A percentile compares a stretch with the other conserved stretches of the same genome.
phyloP scores from a whole-genome alignment of 2,329 filamentous ascomycete species.

The Amphichorda felina region DNA sequence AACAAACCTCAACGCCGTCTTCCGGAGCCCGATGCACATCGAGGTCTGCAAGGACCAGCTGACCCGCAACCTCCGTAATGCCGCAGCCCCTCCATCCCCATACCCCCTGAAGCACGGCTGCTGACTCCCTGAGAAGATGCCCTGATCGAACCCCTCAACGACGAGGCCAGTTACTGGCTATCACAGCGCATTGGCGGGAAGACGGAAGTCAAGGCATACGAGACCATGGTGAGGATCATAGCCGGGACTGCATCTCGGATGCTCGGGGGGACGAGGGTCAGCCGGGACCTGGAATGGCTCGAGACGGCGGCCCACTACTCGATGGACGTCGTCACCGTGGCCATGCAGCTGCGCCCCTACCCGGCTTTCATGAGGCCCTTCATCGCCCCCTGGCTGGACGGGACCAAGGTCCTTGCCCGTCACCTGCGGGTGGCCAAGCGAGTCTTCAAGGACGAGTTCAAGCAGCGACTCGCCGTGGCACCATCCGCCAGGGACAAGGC shows the following conservation, averaged over 20 bases:
- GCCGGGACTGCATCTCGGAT: slow-evolving; percentile 3
- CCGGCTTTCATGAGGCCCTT: slow-evolving; percentile 6
- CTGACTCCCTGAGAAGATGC: no score
- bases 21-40: slow-evolving; percentile 4
- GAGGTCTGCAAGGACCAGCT: slow-evolving; percentile 3
- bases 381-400: slow-evolving; percentile 2
- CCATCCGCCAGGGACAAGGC: no score
- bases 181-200: slow-evolving; percentile 3
- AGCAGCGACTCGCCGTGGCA: no score
- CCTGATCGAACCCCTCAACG: slow-evolving; percentile 31
- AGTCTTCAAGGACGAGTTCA: slow-evolving; percentile 1
- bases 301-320: slow-evolving; percentile 3
- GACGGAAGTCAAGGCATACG: not conserved
- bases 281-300: slow-evolving; percentile 5
- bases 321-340: slow-evolving; percentile 2
- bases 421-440: slow-evolving; percentile 2
- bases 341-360: slow-evolving; percentile 8
- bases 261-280: slow-evolving; percentile 2
- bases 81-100: no score
- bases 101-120: no score
- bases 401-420: slow-evolving; percentile 3
- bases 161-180: slow-evolving; percentile 5
- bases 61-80: slow-evolving; percentile 15
- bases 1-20: slow-evolving; percentile 5
- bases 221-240: slow-evolving; percentile 4